Evolutionary conservation across 345 rosid species (phyloP), one percentile per base, ranked within the genome.

Genomic region (Excoecaria agallocha): DNA sequence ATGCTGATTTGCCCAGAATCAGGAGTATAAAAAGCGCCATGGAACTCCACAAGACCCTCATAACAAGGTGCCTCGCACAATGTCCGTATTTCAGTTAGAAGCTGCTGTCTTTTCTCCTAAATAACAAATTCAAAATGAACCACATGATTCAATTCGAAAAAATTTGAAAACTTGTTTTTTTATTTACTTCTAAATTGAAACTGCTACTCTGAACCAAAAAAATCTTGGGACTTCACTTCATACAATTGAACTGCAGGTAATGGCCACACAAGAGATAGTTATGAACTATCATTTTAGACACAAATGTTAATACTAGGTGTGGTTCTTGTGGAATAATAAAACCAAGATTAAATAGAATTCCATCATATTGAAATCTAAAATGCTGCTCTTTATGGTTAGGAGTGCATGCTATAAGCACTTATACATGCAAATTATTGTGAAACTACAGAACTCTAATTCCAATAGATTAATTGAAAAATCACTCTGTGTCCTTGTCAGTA

Each of bases 1-100:
- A 92, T 92, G 84, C 95, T 94, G 77, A 94, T 94, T 84, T 92
- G 97, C 73, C 98, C 97, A 0, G 97, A 89, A 72, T 91, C 97
- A 0, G 98, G 97, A 81, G 89, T 85, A 79, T 94, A 94, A 81
- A 90, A 94, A 57, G 98, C 98, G 45, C 98, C 97, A 54, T 92
- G 95, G 85, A 92, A 94, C 70, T 94, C 97, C 74, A 94, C 98
- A 17, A 94, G 97, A 78, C 95, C 97, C 83, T 86, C 92, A 68
- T 82, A 84, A 84, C 89, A 89, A 78, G 98, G 97, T 76, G 97
- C 97, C 83, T 94, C 98, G 45, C 98, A 94, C 59, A 94, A 78
- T 19, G 94, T 91, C 77, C 97, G 81, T 85, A 94, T 94, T 85
- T 94, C 97, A 5, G 98, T 92, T 67, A 94, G 89, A 72, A 92